phyloP scores from a whole-genome alignment of 192 early-diverging fungal genomes.

The Backusella liffmaniae region DNA sequence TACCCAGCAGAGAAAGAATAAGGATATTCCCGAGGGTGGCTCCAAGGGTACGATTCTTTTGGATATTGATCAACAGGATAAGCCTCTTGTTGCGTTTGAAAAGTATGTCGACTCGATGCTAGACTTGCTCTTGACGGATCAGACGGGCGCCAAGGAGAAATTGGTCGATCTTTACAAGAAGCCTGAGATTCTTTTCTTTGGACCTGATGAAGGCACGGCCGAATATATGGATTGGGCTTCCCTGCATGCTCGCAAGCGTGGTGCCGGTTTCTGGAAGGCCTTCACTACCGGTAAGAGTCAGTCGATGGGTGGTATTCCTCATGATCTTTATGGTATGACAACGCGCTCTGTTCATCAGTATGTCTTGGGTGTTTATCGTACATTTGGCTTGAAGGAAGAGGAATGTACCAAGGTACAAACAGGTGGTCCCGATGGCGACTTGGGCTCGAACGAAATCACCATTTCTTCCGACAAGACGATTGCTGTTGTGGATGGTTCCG shows the following conservation, averaged over 20 bases:
- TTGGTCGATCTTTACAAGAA: slow-evolving; percentile 89
- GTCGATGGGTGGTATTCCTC: slow-evolving; percentile 93
- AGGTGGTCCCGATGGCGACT: slow-evolving; percentile 97
- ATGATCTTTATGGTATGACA: slow-evolving; percentile 98
- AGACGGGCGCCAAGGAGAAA: slow-evolving; percentile 95
- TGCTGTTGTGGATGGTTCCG: slow-evolving; percentile 93
- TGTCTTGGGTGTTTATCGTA: slow-evolving; percentile 92
- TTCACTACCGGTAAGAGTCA: slow-evolving; percentile 99
- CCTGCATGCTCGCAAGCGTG: slow-evolving; percentile 88
- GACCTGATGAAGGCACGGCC: slow-evolving; percentile 98
- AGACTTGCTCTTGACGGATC: slow-evolving; percentile 81
- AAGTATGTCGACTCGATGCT: slow-evolving; percentile 97
- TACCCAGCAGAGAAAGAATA: slow-evolving; percentile 99
- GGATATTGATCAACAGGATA: slow-evolving; percentile 93
- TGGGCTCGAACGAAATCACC: slow-evolving; percentile 99
- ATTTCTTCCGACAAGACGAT: slow-evolving; percentile 96
- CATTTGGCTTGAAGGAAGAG: slow-evolving; percentile 80
- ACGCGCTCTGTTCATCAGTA: slow-evolving; percentile 99
- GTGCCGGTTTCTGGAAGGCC: slow-evolving; percentile 97
- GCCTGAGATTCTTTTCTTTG: slow-evolving; percentile 98
- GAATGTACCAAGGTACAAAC: slow-evolving; percentile 91
- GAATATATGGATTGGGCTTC: slow-evolving; percentile 99
- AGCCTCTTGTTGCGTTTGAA: slow-evolving; percentile 91
- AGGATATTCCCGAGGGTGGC: slow-evolving; percentile 99
- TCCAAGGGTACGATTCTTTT: slow-evolving; percentile 98